These are phyloP conservation scores for Cutaneotrichosporon curvatum DNA, from an alignment of 1,284 basidiomycete species.

Conservation along the genomic window DNA sequence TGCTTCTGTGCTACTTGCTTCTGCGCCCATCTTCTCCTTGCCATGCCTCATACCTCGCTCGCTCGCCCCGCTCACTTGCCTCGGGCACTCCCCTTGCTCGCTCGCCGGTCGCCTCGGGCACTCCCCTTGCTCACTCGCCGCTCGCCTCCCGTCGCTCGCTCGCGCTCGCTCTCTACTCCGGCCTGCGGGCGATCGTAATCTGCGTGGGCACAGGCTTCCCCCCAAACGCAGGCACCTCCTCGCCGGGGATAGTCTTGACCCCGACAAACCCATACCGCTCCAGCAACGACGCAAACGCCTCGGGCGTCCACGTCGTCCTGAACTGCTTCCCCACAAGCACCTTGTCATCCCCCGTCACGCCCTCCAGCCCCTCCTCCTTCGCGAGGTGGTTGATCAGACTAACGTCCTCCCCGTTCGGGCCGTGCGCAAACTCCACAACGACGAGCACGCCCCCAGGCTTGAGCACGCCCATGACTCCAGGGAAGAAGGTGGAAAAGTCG, in stretches of 20 bases:
- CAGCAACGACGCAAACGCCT: conserved; percentile 1
- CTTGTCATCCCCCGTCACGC: conserved; percentile 6
- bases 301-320: conserved; percentile 9
- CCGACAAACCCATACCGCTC: conserved; percentile 20
- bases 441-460: conserved; percentile 26
- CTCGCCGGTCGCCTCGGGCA: no score
- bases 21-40: no score
- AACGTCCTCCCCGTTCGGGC: conserved; percentile 4
- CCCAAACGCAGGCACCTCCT: conserved; percentile 23
- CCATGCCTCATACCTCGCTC: no score
- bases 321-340: conserved; percentile 9
- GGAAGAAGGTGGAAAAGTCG: conserved; percentile 8
- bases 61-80: no score
- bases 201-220: background rate
- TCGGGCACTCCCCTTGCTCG: no score
- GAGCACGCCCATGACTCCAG: conserved; percentile 17
- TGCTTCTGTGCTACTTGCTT: no score
- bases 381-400: conserved; percentile 3
- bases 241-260: conserved; percentile 20
- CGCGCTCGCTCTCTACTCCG: background rate
- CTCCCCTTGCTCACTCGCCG: no score
- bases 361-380: background rate
- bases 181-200: background rate
- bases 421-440: conserved; percentile 26
- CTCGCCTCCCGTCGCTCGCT: no score